phyloP scores from a whole-genome alignment of 2,329 filamentous ascomycete genomes.

The Magnaporthiopsis rhizophila region DNA sequence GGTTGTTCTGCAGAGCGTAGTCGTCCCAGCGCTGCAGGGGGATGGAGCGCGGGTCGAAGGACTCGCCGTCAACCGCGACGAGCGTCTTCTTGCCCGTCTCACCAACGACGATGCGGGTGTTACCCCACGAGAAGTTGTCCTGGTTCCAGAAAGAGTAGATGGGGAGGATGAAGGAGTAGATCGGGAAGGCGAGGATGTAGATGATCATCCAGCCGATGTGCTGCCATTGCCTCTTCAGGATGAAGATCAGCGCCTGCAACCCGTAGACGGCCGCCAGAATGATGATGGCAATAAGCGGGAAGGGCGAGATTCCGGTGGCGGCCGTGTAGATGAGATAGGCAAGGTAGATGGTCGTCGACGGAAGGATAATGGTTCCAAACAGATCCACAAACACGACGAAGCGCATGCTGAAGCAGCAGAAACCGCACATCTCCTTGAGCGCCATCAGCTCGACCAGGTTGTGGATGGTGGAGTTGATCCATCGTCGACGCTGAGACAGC shows the following conservation, averaged over 20 bases:
- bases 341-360: conserved; percentile 79
- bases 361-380: conserved; percentile 84
- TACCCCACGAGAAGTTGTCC: conserved; percentile 98
- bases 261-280: conserved; percentile 91
- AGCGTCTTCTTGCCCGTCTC: conserved; percentile 88
- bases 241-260: conserved; percentile 92
- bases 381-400: conserved; percentile 95
- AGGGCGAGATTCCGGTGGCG: conserved; percentile 59
- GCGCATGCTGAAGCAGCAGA: conserved; percentile 98
- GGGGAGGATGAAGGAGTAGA: conserved; percentile 85
- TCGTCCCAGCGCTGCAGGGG: conserved; percentile 97
- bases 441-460: conserved; percentile 87
- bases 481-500: conserved; percentile 94
- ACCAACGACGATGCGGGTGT: conserved; percentile 92
- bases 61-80: conserved; percentile 77
- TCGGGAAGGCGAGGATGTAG: conserved; percentile 89
- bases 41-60: conserved; percentile 85
- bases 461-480: conserved; percentile 99
- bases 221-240: conserved; percentile 95
- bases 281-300: conserved; percentile 79
- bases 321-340: conserved; percentile 80
- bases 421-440: conserved; percentile 90
- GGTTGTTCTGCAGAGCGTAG: conserved; percentile 77
- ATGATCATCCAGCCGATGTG: conserved; percentile 99
- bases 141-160: conserved; percentile 99